These are phyloP conservation scores for Russula olivacea DNA, from an alignment of 768 basidiomycete genomes.

Conservation along the genomic window DNA sequence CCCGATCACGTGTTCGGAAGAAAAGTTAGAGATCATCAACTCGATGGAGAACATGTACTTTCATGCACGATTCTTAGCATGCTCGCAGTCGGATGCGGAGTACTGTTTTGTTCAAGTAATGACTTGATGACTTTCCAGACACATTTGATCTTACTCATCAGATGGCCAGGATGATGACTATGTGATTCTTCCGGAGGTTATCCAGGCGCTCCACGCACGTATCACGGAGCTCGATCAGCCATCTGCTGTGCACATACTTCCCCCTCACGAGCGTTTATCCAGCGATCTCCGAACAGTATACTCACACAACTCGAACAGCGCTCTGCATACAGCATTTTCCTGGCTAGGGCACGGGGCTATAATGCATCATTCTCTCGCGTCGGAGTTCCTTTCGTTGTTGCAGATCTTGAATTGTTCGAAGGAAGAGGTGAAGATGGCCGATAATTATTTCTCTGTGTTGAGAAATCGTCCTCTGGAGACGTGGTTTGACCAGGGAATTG, in stretches of 20 bases:
- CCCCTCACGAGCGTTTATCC: slow-evolving; percentile 55
- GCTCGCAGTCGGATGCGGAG: slow-evolving; percentile 43
- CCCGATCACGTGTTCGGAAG: slow-evolving; percentile 37
- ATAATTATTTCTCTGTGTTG: slow-evolving; percentile 62
- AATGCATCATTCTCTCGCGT: slow-evolving; percentile 39
- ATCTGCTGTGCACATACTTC: slow-evolving; percentile 47
- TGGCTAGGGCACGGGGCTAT: slow-evolving; percentile 66
- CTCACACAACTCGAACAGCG: slow-evolving; percentile 27
- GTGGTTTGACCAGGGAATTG: slow-evolving; percentile 61
- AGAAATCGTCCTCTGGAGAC: slow-evolving; percentile 50
- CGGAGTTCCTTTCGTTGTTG: slow-evolving; percentile 47
- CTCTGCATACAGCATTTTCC: slow-evolving; percentile 51
- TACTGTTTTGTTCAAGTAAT: slow-evolving; percentile 61
- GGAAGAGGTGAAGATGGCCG: slow-evolving; percentile 57
- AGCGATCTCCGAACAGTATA: slow-evolving; percentile 44
- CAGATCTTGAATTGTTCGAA: slow-evolving; percentile 38
- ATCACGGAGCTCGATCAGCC: slow-evolving; percentile 29
- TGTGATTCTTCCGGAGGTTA: slow-evolving; percentile 51
- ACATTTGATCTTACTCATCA: not conserved
- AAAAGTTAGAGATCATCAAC: slow-evolving; percentile 49
- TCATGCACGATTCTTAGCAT: slow-evolving; percentile 56
- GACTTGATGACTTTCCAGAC: slow-evolving; percentile 26
- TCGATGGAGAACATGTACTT: slow-evolving; percentile 55
- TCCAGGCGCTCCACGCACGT: slow-evolving; percentile 44
- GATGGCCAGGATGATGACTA: slow-evolving; percentile 60